A percentile compares a stretch with the other conserved stretches of the same genome.
Evolutionary conservation across 495 filamentous ascomycete species (phyloP).

Genomic region (Penicillium ucsense): DNA sequence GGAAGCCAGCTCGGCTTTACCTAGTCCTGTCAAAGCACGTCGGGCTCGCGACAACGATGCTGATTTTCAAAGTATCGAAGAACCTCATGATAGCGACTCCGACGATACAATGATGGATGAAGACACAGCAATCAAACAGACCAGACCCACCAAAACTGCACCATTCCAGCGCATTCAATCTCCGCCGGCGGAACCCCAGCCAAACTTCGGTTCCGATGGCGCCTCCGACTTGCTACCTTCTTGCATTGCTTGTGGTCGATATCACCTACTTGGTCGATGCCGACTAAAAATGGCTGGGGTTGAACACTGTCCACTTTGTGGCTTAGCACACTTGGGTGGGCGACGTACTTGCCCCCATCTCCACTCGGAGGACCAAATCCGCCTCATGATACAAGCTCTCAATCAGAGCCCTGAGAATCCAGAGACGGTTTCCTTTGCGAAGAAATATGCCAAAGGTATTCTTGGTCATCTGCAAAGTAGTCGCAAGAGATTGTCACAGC

Average conservation of each 20-base stretch:
- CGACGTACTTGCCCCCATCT: slow-evolving; percentile 52
- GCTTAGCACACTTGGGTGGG: slow-evolving; percentile 52
- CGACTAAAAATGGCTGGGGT: slow-evolving; percentile 49
- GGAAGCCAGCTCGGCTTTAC: slow-evolving; percentile 3
- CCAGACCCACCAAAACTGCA: slow-evolving; percentile 5
- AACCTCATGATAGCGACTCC: slow-evolving; percentile 18
- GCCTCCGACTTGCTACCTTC: slow-evolving; percentile 7
- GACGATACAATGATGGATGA: slow-evolving; percentile 8
- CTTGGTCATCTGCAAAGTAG: slow-evolving; percentile 39
- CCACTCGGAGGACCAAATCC: slow-evolving; percentile 44
- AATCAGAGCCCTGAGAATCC: slow-evolving; percentile 45
- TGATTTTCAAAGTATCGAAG: slow-evolving; percentile 21
- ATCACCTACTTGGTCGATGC: slow-evolving; percentile 49
- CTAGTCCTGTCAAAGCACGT: slow-evolving; percentile 18
- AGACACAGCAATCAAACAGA: not conserved
- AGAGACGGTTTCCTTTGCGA: slow-evolving; percentile 41
- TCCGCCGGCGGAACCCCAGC: slow-evolving; percentile 2
- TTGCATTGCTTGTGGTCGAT: slow-evolving; percentile 47
- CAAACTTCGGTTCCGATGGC: slow-evolving; percentile 37
- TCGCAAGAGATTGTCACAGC: not conserved
- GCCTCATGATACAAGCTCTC: slow-evolving; percentile 50
- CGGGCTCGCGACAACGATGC: slow-evolving; percentile 22
- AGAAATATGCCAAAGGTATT: slow-evolving; percentile 46
- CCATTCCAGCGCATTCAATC: slow-evolving; percentile 32
- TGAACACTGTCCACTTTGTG: slow-evolving; percentile 58